Evolutionary conservation across 495 filamentous ascomycete genomes (phyloP).

Genomic region (Trichoderma virens): DNA sequence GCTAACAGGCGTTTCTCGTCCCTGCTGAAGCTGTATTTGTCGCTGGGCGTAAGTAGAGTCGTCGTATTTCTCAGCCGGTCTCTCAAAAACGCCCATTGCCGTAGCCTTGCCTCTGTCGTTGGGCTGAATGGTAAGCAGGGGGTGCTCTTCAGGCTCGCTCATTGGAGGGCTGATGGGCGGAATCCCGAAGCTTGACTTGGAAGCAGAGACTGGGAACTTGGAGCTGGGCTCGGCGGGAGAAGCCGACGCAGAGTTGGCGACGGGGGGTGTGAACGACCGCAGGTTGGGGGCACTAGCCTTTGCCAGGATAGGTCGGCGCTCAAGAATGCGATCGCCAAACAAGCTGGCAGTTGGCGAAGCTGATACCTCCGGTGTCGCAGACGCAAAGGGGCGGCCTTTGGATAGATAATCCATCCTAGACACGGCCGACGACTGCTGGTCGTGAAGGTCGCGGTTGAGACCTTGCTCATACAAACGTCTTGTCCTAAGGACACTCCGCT

Average conservation of each 20-base stretch:
- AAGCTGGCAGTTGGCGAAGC: slow-evolving; percentile 25
- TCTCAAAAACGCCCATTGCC: slow-evolving; percentile 75
- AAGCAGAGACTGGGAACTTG: background rate
- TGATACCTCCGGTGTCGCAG: slow-evolving; percentile 42
- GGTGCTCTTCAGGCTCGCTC: slow-evolving; percentile 58
- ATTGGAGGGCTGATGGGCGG: slow-evolving; percentile 68
- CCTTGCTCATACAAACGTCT: slow-evolving; percentile 81
- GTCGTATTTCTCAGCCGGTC: slow-evolving; percentile 66
- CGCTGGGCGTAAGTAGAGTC: slow-evolving; percentile 79
- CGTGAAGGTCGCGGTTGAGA: slow-evolving; percentile 69
- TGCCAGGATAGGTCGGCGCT: slow-evolving; percentile 27
- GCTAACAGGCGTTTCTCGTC: slow-evolving; percentile 43
- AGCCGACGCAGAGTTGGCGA: slow-evolving; percentile 14
- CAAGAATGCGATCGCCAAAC: slow-evolving; percentile 25
- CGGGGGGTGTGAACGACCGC: slow-evolving; percentile 33
- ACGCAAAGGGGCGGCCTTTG: slow-evolving; percentile 46
- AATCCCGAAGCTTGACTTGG: slow-evolving; percentile 37
- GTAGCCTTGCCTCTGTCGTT: slow-evolving; percentile 81
- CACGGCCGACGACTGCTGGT: slow-evolving; percentile 68
- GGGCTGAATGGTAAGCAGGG: slow-evolving; percentile 56
- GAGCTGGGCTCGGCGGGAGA: slow-evolving; percentile 5
- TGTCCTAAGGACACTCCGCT: slow-evolving; percentile 53
- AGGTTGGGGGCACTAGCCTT: slow-evolving; percentile 43
- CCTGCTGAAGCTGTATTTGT: slow-evolving; percentile 70
- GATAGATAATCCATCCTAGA: slow-evolving; percentile 70